These are phyloP conservation scores for Podila horticola DNA, from an alignment of 192 early-diverging fungal genomes.

Conservation along the genomic window DNA sequence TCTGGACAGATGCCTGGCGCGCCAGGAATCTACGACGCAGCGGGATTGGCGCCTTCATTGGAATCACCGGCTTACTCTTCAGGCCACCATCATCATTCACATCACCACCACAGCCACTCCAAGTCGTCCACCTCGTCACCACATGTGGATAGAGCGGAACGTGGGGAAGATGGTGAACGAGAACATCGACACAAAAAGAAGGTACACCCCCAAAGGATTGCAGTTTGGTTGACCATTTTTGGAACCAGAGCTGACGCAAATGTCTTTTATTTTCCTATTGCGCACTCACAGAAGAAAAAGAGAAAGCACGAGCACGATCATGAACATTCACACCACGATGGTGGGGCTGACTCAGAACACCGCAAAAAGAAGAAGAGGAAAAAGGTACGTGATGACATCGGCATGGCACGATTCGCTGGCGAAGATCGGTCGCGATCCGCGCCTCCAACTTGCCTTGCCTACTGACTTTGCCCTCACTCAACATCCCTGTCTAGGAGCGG, in stretches of 20 bases:
- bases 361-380: conserved; percentile 55
- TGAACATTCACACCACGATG: conserved; percentile 46
- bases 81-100: conserved; percentile 1
- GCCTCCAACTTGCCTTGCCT: not conserved
- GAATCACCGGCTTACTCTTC: conserved; percentile 5
- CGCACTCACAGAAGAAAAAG: conserved; percentile 40
- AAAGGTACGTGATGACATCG: conserved; percentile 21
- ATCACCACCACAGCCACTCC: conserved; percentile 22
- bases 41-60: not conserved
- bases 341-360: conserved; percentile 48
- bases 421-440: not conserved
- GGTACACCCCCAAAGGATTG: conserved; percentile 6
- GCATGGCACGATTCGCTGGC: not conserved
- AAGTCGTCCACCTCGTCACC: conserved; percentile 49
- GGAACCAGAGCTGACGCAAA: not conserved
- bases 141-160: conserved; percentile 34
- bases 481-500: conserved; percentile 19
- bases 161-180: conserved; percentile 34
- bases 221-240: not conserved
- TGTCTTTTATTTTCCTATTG: not conserved
- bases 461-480: not conserved
- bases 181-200: conserved; percentile 51
- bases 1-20: not conserved
- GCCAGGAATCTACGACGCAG: conserved; percentile 8
- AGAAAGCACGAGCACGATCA: conserved; percentile 53